A percentile compares a stretch with the other conserved stretches of the same genome.
These are phyloP conservation scores for Stygiomarasmius scandens DNA, from an alignment of 1,284 basidiomycete species.

Conservation along the genomic window DNA sequence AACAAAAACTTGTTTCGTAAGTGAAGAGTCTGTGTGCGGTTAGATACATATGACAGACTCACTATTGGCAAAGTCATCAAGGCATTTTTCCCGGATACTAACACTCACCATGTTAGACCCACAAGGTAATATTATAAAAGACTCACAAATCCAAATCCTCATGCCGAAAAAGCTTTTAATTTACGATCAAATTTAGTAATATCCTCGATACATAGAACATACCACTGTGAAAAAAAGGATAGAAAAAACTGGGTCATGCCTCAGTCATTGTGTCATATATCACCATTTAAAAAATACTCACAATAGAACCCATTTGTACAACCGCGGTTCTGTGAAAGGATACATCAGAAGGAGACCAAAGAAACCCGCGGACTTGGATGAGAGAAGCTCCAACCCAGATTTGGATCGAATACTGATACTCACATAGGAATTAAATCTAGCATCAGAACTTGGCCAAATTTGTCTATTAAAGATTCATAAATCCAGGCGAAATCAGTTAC, in stretches of 20 bases:
- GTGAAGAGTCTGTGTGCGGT: background rate
- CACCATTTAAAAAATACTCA: background rate
- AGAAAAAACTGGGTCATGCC: background rate
- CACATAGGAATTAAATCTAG: background rate
- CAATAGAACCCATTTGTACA: background rate
- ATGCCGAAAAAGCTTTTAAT: background rate
- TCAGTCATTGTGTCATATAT: background rate
- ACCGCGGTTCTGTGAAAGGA: background rate
- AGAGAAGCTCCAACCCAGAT: background rate
- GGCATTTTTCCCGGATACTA: background rate
- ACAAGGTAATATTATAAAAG: background rate
- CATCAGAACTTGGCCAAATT: background rate
- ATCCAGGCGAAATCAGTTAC: background rate
- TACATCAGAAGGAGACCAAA: background rate
- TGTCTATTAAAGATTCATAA: background rate
- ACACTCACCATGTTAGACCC: background rate
- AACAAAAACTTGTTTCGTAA: background rate
- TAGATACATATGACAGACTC: background rate
- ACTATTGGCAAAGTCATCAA: background rate
- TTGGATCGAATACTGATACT: background rate
- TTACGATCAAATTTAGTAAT: background rate
- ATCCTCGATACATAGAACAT: background rate
- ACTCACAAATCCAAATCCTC: background rate
- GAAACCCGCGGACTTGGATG: background rate
- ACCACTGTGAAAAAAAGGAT: background rate